Percentiles rank a stretch among this genome's conserved stretches.
phyloP scores from a whole-genome alignment of 805 yeast genomes.

The Torulaspora indica region DNA sequence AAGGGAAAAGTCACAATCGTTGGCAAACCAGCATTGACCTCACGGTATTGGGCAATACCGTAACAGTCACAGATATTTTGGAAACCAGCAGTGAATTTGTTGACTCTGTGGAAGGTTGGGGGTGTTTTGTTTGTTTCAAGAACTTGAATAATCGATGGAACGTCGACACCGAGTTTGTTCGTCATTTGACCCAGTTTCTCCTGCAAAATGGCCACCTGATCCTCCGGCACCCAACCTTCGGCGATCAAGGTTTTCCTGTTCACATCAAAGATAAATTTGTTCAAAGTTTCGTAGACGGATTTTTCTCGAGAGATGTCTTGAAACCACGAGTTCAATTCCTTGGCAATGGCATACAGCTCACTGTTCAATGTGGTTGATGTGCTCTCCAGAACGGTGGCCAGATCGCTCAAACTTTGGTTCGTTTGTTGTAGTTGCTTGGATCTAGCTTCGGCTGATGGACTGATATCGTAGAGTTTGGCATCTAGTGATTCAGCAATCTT shows the following conservation, averaged over 20 bases:
- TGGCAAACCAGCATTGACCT: slow-evolving; percentile 71
- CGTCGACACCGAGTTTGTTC: slow-evolving; percentile 28
- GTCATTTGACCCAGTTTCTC: slow-evolving; percentile 41
- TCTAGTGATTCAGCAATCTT: slow-evolving; percentile 67
- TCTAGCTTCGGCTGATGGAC: slow-evolving; percentile 39
- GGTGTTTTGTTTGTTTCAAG: slow-evolving; percentile 62
- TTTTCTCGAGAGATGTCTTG: slow-evolving; percentile 50
- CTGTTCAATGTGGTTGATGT: slow-evolving; percentile 54
- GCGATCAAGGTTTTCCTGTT: slow-evolving; percentile 62
- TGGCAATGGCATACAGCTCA: slow-evolving; percentile 59
- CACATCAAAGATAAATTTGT: slow-evolving; percentile 63
- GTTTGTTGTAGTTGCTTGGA: slow-evolving; percentile 38
- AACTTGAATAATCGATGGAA: slow-evolving; percentile 51
- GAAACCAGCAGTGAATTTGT: slow-evolving; percentile 64
- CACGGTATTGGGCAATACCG: slow-evolving; percentile 70
- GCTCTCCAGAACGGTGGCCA: slow-evolving; percentile 45
- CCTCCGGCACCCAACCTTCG: slow-evolving; percentile 70
- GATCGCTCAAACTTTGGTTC: slow-evolving; percentile 43
- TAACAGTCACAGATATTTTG: slow-evolving; percentile 73
- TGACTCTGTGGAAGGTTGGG: slow-evolving; percentile 65
- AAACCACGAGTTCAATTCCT: slow-evolving; percentile 60
- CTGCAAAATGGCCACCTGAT: slow-evolving; percentile 47
- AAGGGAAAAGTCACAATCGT: slow-evolving; percentile 73
- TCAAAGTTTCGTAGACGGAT: slow-evolving; percentile 53
- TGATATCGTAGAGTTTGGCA: slow-evolving; percentile 56